phyloP scores from a whole-genome alignment of 2,329 filamentous ascomycete species.

The Neofusicoccum laricinum region DNA sequence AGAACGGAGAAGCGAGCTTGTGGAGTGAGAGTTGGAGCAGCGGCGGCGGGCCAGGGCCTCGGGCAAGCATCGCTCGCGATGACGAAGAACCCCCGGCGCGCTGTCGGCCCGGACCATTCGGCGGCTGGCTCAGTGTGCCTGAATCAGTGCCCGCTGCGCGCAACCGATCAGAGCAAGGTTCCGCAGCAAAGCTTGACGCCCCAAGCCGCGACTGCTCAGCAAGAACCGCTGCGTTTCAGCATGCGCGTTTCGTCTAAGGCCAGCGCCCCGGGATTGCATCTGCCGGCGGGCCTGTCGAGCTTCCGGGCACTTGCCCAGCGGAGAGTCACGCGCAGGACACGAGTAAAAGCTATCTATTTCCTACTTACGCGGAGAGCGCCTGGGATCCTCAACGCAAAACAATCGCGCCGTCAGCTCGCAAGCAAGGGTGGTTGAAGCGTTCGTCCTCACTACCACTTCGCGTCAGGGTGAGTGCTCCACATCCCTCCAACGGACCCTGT shows the following conservation, averaged over 20 bases:
- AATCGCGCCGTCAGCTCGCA: too few species aligned
- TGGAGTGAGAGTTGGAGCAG: constrained; percentile 1
- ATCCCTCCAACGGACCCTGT: neutral
- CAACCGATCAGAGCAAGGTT: constrained; percentile 9
- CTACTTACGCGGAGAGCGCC: neutral
- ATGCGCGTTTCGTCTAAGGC: neutral
- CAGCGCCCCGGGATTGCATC: too few species aligned
- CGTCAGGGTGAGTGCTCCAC: too few species aligned
- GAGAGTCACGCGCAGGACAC: neutral
- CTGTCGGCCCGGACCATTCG: constrained; percentile 10
- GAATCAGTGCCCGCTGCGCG: neutral
- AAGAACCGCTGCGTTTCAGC: neutral
- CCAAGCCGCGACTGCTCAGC: neutral
- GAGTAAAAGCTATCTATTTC: neutral
- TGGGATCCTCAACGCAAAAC: neutral
- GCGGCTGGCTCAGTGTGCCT: neutral
- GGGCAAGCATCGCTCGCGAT: constrained; percentile 5
- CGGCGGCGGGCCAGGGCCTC: neutral
- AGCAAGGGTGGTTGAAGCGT: too few species aligned
- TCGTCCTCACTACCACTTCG: too few species aligned
- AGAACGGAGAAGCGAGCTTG: constrained; percentile 9
- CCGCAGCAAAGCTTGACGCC: neutral
- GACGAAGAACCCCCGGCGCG: constrained; percentile 2
- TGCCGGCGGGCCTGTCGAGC: neutral
- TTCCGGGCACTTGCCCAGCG: neutral